Percentiles rank a stretch among this genome's conserved stretches.
phyloP scores from a whole-genome alignment of 208 protist species.

The Leishmania tarentolae region DNA sequence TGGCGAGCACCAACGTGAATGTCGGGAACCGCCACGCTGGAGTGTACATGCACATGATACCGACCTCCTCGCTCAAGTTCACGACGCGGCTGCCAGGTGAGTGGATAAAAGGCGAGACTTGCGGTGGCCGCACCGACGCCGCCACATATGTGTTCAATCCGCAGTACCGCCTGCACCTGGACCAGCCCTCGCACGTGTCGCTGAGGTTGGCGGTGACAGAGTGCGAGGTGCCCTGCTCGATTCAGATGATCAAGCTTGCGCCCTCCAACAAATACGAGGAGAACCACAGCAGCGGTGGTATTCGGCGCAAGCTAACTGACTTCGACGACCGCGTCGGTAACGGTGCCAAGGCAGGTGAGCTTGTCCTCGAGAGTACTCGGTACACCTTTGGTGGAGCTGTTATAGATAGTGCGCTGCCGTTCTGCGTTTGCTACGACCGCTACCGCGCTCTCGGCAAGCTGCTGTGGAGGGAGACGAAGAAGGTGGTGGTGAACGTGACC shows the following conservation, averaged over 20 bases:
- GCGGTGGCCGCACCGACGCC: constrained; percentile 59
- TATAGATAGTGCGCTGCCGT: constrained; percentile 70
- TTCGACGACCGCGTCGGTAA: constrained; percentile 52
- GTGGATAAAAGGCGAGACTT: constrained; percentile 78
- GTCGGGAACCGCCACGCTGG: constrained; percentile 34
- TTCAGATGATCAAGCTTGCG: constrained; percentile 41
- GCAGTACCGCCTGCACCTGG: constrained; percentile 71
- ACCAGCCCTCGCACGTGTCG: constrained; percentile 60
- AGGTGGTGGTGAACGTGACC: constrained; percentile 36
- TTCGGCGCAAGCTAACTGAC: constrained; percentile 23
- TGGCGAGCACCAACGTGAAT: constrained; percentile 32
- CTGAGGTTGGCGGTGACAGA: constrained; percentile 46
- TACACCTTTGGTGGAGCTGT: constrained; percentile 65
- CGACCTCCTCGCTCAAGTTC: constrained; percentile 47
- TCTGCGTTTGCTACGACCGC: constrained; percentile 57
- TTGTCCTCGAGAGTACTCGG: constrained; percentile 55
- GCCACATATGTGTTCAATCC: constrained; percentile 73
- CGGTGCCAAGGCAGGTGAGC: constrained; percentile 36
- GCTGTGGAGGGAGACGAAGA: constrained; percentile 36
- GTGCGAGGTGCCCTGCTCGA: constrained; percentile 39
- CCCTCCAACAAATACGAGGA: constrained; percentile 32
- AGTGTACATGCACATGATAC: constrained; percentile 86
- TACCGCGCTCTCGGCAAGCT: constrained; percentile 50
- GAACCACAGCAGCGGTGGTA: not conserved
- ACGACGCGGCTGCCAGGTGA: constrained; percentile 40